These are phyloP conservation scores for Aspergillus pseudoterreus DNA, from an alignment of 2,329 filamentous ascomycete genomes.

Conservation along the genomic window DNA sequence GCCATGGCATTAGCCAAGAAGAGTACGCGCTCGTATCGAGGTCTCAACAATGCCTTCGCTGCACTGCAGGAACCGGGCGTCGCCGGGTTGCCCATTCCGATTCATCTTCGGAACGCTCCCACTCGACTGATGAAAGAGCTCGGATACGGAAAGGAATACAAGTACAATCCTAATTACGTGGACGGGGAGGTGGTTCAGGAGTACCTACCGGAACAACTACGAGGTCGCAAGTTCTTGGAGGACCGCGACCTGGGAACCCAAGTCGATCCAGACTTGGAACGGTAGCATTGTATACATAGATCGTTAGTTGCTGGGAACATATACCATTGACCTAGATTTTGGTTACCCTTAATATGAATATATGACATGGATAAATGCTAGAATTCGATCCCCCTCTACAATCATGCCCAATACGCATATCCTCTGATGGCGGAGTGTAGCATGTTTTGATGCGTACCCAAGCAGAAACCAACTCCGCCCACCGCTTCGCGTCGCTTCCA, in stretches of 20 bases:
- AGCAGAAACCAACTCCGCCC: slow-evolving; percentile 6
- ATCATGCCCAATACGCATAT: too few relatives aligned
- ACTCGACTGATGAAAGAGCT: slow-evolving; percentile 90
- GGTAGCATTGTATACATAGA: too few relatives aligned
- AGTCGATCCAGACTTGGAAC: slow-evolving; percentile 64
- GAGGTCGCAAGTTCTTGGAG: slow-evolving; percentile 71
- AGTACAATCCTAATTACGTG: slow-evolving; percentile 89
- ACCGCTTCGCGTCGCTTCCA: slow-evolving; percentile 20
- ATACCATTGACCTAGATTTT: too few relatives aligned
- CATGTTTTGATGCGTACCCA: background rate
- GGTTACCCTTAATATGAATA: too few relatives aligned
- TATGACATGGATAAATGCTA: too few relatives aligned
- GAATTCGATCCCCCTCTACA: too few relatives aligned
- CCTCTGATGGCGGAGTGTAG: too few relatives aligned
- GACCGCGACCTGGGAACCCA: slow-evolving; percentile 73
- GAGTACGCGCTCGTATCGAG: slow-evolving; percentile 81
- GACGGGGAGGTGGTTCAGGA: slow-evolving; percentile 80
- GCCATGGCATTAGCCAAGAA: slow-evolving; percentile 79
- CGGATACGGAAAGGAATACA: slow-evolving; percentile 87
- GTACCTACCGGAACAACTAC: slow-evolving; percentile 77
- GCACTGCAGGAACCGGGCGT: slow-evolving; percentile 80
- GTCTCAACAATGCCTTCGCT: slow-evolving; percentile 72
- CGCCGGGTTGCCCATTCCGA: slow-evolving; percentile 74
- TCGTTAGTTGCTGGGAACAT: too few relatives aligned
- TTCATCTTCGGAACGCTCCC: slow-evolving; percentile 88